Percentiles rank a stretch among this genome's conserved stretches.
Evolutionary conservation across 176 grass and related monocot genomes (phyloP).

Genomic region (Ensete ventricosum): DNA sequence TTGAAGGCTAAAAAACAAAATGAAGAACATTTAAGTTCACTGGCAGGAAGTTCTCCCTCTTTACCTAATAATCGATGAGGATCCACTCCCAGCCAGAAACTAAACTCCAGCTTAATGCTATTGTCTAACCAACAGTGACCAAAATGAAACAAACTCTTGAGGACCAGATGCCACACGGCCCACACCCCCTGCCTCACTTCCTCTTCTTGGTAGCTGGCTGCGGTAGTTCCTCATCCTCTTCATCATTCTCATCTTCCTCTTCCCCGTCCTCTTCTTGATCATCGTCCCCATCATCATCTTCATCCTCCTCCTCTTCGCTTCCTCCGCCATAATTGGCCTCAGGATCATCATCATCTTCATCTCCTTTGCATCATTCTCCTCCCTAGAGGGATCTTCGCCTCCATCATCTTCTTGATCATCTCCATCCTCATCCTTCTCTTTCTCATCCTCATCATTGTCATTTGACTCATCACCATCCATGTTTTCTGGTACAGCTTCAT

Average conservation of each 20-base stretch:
- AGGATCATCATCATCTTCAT: constrained; percentile 43
- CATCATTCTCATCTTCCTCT: constrained; percentile 29
- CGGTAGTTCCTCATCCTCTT: constrained; percentile 32
- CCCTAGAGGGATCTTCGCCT: constrained; percentile 30
- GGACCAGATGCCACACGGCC: not conserved
- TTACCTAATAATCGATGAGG: not conserved
- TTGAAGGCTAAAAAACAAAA: not conserved
- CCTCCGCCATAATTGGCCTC: constrained; percentile 42
- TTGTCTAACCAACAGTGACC: not conserved
- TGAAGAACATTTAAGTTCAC: not conserved
- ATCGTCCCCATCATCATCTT: not conserved
- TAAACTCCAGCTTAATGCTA: not conserved
- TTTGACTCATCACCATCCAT: constrained; percentile 58
- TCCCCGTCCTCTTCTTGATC: constrained; percentile 19
- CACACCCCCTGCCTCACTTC: constrained; percentile 35
- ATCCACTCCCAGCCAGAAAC: not conserved
- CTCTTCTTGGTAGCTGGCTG: constrained; percentile 73
- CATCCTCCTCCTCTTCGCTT: constrained; percentile 26
- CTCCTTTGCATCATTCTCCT: constrained; percentile 35
- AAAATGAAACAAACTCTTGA: not conserved
- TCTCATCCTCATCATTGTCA: constrained; percentile 31
- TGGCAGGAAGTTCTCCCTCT: not conserved
- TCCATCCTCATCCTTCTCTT: constrained; percentile 33
- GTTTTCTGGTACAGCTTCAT: constrained; percentile 34
- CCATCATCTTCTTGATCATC: constrained; percentile 36